phyloP scores from a whole-genome alignment of 2,329 filamentous ascomycete genomes.

The Diaporthe batatas region DNA sequence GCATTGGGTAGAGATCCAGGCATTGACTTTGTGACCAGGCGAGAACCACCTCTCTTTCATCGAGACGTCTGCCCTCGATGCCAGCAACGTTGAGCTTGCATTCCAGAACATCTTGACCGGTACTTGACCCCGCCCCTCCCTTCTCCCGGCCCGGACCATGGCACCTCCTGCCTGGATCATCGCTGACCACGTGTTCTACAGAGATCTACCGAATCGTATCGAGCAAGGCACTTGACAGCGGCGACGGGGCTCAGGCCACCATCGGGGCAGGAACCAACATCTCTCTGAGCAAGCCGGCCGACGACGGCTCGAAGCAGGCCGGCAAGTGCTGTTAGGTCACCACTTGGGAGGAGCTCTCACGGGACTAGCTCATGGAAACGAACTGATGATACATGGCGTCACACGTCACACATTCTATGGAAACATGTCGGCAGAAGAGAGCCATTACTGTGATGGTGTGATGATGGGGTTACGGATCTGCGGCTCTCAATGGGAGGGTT shows the following conservation, averaged over 20 bases:
- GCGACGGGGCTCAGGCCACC: conserved; percentile 83
- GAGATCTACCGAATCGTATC: conserved; percentile 99
- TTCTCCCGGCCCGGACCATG: background rate
- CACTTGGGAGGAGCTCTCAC: conserved; percentile 36
- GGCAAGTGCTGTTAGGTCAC: conserved; percentile 82
- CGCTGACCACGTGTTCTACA: conserved; percentile 54
- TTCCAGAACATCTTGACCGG: conserved; percentile 99
- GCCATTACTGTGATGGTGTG: conserved; percentile 36
- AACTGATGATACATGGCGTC: conserved; percentile 51
- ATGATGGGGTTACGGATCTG: conserved; percentile 41
- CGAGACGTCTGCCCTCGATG: conserved; percentile 97
- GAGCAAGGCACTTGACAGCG: conserved; percentile 94
- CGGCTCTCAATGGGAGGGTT: conserved; percentile 40
- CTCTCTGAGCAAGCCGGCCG: conserved; percentile 86
- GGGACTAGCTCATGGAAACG: conserved; percentile 48
- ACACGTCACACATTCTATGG: conserved; percentile 52
- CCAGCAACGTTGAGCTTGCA: conserved; percentile 98
- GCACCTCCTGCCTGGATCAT: conserved; percentile 20
- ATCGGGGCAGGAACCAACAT: conserved; percentile 86
- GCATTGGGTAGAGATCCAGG: background rate
- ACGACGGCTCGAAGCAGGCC: conserved; percentile 80
- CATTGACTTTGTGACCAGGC: conserved; percentile 67
- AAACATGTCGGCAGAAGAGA: conserved; percentile 43
- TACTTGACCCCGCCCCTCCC: conserved; percentile 59
- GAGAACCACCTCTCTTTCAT: conserved; percentile 99